Conservation (phyloP, 2,329 filamentous ascomycete genomes). For the Aspergillus sp. region DNA sequence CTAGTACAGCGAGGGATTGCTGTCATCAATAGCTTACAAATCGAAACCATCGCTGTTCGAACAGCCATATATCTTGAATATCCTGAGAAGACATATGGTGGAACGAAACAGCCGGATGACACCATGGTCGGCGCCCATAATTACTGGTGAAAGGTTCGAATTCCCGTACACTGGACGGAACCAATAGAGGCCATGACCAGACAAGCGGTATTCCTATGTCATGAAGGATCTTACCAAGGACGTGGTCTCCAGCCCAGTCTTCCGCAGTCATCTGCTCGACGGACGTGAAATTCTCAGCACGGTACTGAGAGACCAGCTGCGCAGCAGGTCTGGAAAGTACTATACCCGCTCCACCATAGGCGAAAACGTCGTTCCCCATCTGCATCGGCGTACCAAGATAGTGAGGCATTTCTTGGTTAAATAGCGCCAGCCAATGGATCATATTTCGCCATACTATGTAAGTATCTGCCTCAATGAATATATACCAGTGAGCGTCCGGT, state of each 20-base stretch:
- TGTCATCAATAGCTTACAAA: conserved; percentile 17
- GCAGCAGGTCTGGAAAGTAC: conserved; percentile 50
- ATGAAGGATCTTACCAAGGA: conserved; percentile 44
- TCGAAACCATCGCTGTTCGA: conserved; percentile 27
- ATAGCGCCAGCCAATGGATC: conserved; percentile 50
- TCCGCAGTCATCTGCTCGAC: conserved; percentile 43
- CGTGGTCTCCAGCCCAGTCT: conserved; percentile 49
- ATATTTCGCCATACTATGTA: conserved; percentile 55
- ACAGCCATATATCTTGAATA: conserved; percentile 24
- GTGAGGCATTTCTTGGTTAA: conserved; percentile 44
- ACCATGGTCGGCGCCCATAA: conserved; percentile 23
- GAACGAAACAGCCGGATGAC: conserved; percentile 28
- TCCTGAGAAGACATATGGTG: conserved; percentile 30
- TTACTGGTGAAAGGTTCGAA: conserved; percentile 23
- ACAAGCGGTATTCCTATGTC: conserved; percentile 43
- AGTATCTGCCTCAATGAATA: conserved; percentile 58
- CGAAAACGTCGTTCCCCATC: conserved; percentile 47
- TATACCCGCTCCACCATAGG: conserved; percentile 52
- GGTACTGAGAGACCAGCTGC: conserved; percentile 42
- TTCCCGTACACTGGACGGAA: conserved; percentile 24
- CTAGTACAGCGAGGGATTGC: not conserved
- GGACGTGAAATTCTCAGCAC: conserved; percentile 36
- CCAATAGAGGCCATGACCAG: conserved; percentile 24
- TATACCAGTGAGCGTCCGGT: conserved; percentile 55
- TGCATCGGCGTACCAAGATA: conserved; percentile 55